These are phyloP conservation scores for Ceratocystis ficicola DNA, from an alignment of 2,329 filamentous ascomycete species.

Conservation along the genomic window DNA sequence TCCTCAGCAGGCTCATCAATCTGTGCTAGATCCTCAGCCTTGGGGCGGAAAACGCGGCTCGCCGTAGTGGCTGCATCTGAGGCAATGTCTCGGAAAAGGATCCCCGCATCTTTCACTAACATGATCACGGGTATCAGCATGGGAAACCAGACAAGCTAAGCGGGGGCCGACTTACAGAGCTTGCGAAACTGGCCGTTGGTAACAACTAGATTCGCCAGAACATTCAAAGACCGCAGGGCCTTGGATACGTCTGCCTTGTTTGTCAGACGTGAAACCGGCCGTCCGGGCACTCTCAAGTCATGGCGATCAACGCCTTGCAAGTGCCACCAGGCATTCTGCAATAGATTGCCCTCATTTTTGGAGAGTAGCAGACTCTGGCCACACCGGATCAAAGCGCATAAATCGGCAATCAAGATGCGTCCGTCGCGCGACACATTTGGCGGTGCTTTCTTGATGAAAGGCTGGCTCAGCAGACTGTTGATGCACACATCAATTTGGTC, in stretches of 20 bases:
- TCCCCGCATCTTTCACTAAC: constrained; percentile 60
- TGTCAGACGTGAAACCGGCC: constrained; percentile 60
- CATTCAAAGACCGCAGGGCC: constrained; percentile 73
- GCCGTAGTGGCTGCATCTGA: constrained; percentile 77
- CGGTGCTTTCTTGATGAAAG: constrained; percentile 56
- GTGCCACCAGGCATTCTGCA: constrained; percentile 97
- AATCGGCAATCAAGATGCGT: constrained; percentile 61
- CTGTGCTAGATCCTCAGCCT: constrained; percentile 60
- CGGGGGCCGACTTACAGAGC: constrained; percentile 48
- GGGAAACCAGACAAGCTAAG: background rate
- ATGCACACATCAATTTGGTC: constrained; percentile 91
- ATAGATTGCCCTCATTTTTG: constrained; percentile 88
- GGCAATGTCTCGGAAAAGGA: constrained; percentile 79
- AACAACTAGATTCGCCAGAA: constrained; percentile 75
- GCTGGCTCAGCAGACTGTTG: constrained; percentile 71
- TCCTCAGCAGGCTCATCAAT: constrained; percentile 78
- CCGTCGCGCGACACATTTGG: constrained; percentile 73
- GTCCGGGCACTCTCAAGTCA: constrained; percentile 48
- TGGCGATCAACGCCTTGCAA: constrained; percentile 61
- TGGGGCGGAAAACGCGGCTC: constrained; percentile 62
- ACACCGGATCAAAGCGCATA: constrained; percentile 67
- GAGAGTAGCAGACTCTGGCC: constrained; percentile 74
- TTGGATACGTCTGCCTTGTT: constrained; percentile 74
- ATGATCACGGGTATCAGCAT: constrained; percentile 19
- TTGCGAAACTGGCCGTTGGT: constrained; percentile 96